phyloP scores from a whole-genome alignment of 2,329 filamentous ascomycete species.

The Verruconis gallopava region DNA sequence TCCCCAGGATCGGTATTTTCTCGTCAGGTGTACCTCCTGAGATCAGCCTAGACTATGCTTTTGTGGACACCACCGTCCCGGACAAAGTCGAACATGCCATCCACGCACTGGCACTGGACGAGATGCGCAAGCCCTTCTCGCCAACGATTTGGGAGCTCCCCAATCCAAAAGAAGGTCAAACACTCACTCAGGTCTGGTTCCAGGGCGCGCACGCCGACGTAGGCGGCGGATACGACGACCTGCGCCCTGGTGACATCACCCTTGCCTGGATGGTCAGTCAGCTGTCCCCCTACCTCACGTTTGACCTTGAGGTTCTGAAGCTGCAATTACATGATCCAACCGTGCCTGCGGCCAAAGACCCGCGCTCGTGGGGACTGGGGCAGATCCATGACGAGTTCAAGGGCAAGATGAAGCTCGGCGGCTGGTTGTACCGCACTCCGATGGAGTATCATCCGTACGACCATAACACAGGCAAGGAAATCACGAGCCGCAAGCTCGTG shows the following conservation, averaged over 20 bases:
- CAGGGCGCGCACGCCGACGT: conserved; percentile 36
- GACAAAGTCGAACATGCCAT: conserved; percentile 40
- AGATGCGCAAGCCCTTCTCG: conserved; percentile 40
- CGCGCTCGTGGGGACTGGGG: conserved; percentile 16
- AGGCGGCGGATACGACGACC: conserved; percentile 35
- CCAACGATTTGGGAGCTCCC: conserved; percentile 40
- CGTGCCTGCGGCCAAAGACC: conserved; percentile 17
- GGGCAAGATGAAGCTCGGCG: conserved; percentile 32
- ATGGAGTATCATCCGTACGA: conserved; percentile 33
- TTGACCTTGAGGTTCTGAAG: conserved; percentile 33
- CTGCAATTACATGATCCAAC: conserved; percentile 28
- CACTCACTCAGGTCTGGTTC: conserved; percentile 34
- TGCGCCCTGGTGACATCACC: conserved; percentile 34
- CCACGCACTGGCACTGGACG: conserved; percentile 46
- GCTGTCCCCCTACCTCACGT: conserved; percentile 32
- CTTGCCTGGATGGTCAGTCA: conserved; percentile 40
- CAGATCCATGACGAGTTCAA: conserved; percentile 32
- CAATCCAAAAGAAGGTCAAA: background rate
- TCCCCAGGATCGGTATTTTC: conserved; percentile 31
- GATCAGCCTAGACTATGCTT: conserved; percentile 22
- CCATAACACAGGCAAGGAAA: conserved; percentile 26
- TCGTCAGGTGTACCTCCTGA: conserved; percentile 25
- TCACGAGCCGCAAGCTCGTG: conserved; percentile 23
- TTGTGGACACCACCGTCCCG: conserved; percentile 5
- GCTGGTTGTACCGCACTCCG: conserved; percentile 31